Evolutionary conservation across 257 asterid species (phyloP), one percentile per base, ranked within the genome.

Genomic region (Datura wrightii): DNA sequence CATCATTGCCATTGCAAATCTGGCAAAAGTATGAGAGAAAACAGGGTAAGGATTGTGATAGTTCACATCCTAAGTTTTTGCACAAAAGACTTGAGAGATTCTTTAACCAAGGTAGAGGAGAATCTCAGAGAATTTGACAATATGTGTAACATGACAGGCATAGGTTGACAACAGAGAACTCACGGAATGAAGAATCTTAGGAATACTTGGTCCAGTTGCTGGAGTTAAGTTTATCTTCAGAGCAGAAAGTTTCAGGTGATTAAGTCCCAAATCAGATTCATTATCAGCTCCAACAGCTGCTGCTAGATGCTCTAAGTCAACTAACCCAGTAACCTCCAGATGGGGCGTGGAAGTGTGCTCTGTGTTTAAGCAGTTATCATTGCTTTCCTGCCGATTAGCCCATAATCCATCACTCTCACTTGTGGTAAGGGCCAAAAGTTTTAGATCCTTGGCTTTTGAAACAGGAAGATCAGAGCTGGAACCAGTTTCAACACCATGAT

Each of bases 151-250:
- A 82, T 56, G 67, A 63, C 56, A 59, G 59, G 53, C 60, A 42
- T 60, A 82, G 56, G 15, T 34, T 87, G 82, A 69, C 53, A 56
- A 37, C 76, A 55, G 71, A 54, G 53, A 84, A 83, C 98, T 92
- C 88, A 97, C 99, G 91, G 91, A 67, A 92, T 97, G 99, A 88
- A 97, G 98, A 88, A 97, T 89, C 91, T 95, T 98, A 69, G 99
- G 98, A 90, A 97, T 95, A 87, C 98, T 97, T 16, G 96, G 98
- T 71, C 93, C 99, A 50, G 87, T 78, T 85, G 92, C 96, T 39
- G 90, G 71, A 86, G 91, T 86, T 83, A 92, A 84, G 89, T 90
- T 93, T 81, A 89, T 81, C 80, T 88, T 89, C 90, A 88, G 84
- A 83, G 89, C 84, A 84, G 98, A 86, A 59, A 91, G 90, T 50